phyloP scores from a whole-genome alignment of 2,329 filamentous ascomycete genomes.

The Leptodontidium sp. region DNA sequence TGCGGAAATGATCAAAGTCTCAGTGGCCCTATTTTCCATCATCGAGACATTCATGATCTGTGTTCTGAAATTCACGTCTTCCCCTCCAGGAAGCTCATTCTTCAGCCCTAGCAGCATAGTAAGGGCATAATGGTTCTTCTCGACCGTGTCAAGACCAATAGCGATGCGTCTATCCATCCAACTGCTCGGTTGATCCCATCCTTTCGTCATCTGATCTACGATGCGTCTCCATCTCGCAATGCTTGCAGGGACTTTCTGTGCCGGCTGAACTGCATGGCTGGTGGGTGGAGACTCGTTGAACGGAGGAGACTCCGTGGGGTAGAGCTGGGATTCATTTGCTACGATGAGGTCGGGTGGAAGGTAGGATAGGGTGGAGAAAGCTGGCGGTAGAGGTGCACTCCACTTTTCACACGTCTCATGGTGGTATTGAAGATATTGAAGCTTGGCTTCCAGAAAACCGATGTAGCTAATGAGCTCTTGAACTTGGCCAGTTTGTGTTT shows the following conservation, averaged over 20 bases:
- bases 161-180: conserved; percentile 3
- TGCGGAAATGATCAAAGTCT: neutral
- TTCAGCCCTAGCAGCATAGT: neutral
- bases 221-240: conserved; percentile 6
- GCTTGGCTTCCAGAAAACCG: conserved; percentile 2
- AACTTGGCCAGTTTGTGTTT: conserved; percentile 3
- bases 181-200: conserved; percentile 10
- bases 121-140: conserved; percentile 1
- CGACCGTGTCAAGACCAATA: conserved; percentile 3
- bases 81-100: neutral
- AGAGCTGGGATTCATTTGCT: neutral
- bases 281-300: neutral
- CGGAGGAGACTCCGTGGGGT: neutral
- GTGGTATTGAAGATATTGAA: conserved; percentile 5
- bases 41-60: neutral
- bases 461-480: conserved; percentile 10
- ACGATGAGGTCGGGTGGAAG: neutral
- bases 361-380: neutral
- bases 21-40: neutral
- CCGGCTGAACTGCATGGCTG: neutral
- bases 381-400: neutral
- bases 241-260: neutral
- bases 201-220: neutral
- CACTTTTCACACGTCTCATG: conserved; percentile 8
- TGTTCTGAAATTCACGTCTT: neutral